Base-by-base conservation (phyloP, 2,329 filamentous ascomycete species). In the Xylaria polymorpha region DNA sequence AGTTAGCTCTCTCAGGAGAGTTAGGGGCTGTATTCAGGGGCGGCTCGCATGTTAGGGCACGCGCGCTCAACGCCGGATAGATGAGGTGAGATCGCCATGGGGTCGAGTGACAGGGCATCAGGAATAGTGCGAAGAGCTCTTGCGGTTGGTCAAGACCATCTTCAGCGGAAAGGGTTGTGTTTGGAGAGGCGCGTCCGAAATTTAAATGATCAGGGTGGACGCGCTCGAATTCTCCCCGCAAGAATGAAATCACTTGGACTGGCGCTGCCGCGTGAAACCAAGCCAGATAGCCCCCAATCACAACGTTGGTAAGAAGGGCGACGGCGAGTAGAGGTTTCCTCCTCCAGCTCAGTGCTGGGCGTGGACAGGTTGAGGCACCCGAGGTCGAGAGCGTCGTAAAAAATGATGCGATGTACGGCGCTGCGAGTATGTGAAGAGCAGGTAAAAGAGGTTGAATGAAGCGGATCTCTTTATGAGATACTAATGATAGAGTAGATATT, bases 91-190 rank as follows among this genome's bases (percentile, higher is more conserved):
- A 94, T 75, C 94, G 92, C 95, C 96, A 98, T 2, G 96, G 95
- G 0, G 95, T 98, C 73, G 92, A 93, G 84, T 99, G 96, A 82
- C 96, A 99, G 10, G 96, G 96, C 87, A 94, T 97, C 29, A 99
- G 86, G 81, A 98, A 98, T 22, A 92, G 91, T 41, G 91, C 88
- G 74, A 90, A 91, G 12, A 89, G 84, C 67, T 87, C 85, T 43
- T 82, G 74, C n/a, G 69, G 67, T 29, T 72, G 75, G 43, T 74
- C 70, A 35, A 29, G n/a, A 7, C n/a, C 50, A 25, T 58, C 61
- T 32, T 74, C 72, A 22, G 77, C 77, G 58, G 78, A 77, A 53
- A 71, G 48, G 60, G 75, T 73, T 29, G 74, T 68, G 60, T 72
- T 64, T 59, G 74, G 71, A 37, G 74, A 68, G 8, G 77, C 73